A percentile compares a stretch with the other conserved stretches of the same genome.
These are phyloP conservation scores for Scytalidium lignicola DNA, from an alignment of 2,329 filamentous ascomycete genomes.

Conservation along the genomic window DNA sequence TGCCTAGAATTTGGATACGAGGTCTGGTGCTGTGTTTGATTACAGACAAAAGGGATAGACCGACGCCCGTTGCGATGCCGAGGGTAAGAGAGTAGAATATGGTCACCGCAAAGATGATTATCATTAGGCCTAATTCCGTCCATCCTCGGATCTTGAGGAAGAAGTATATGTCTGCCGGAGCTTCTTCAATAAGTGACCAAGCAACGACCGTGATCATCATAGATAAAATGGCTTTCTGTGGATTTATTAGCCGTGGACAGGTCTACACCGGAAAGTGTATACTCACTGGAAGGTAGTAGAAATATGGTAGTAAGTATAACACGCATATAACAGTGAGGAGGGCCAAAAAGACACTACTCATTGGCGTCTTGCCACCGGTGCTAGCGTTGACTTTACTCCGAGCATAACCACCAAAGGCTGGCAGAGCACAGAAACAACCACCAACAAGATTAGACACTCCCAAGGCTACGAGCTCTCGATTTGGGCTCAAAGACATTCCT, in stretches of 20 bases:
- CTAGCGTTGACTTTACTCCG: constrained; percentile 92
- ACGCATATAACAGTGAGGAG: constrained; percentile 78
- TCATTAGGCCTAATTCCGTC: constrained; percentile 82
- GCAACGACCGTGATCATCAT: constrained; percentile 95
- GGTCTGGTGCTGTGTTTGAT: constrained; percentile 88
- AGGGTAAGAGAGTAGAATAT: constrained; percentile 93
- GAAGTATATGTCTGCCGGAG: constrained; percentile 85
- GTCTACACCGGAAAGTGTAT: constrained; percentile 6
- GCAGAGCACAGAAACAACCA: constrained; percentile 85
- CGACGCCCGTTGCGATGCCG: constrained; percentile 90
- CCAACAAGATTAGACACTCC: constrained; percentile 89
- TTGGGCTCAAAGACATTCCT: constrained; percentile 79
- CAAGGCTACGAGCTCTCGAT: constrained; percentile 87
- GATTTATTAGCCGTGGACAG: constrained; percentile 10
- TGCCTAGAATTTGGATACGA: constrained; percentile 91
- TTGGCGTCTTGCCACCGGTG: constrained; percentile 86
- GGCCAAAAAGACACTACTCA: constrained; percentile 86
- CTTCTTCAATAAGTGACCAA: constrained; percentile 91
- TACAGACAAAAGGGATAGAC: constrained; percentile 81
- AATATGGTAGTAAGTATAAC: constrained; percentile 78
- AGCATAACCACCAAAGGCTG: constrained; percentile 93
- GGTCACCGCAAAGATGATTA: constrained; percentile 82
- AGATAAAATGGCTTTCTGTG: constrained; percentile 86
- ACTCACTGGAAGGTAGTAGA: constrained; percentile 91
- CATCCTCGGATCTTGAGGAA: constrained; percentile 82